Conservation (phyloP, 139 green algal species). For the Trebouxia sp. region DNA sequence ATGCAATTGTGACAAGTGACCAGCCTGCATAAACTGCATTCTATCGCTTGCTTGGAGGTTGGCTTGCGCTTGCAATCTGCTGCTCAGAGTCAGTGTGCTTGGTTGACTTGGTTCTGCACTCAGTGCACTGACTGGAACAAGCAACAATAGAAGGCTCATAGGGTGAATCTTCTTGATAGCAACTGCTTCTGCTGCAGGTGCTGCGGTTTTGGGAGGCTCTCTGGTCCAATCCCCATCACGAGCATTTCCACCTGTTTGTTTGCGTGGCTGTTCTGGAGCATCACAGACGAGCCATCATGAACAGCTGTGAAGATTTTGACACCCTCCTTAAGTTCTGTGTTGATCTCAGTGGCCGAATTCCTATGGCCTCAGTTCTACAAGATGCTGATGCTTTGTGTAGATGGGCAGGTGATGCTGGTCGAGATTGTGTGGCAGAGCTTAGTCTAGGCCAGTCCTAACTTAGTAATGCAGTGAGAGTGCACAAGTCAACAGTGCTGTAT, state of each 20-base stretch:
- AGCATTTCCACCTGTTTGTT: constrained; percentile 86
- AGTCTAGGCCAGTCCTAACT: neutral
- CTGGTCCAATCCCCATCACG: constrained; percentile 64
- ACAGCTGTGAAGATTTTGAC: constrained; percentile 70
- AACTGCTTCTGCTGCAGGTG: constrained; percentile 49
- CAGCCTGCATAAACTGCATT: too few relatives aligned
- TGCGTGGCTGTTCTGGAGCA: constrained; percentile 76
- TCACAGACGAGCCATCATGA: constrained; percentile 69
- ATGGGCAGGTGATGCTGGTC: constrained; percentile 34
- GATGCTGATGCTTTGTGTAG: constrained; percentile 64
- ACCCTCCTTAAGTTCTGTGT: constrained; percentile 75
- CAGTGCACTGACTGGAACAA: neutral
- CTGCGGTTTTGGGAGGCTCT: constrained; percentile 89
- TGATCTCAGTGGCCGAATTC: constrained; percentile 61
- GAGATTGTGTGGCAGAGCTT: constrained; percentile 13
- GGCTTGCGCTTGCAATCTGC: too few relatives aligned
- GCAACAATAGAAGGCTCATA: neutral
- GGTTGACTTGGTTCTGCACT: too few relatives aligned
- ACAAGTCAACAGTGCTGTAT: neutral
- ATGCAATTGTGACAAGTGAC: too few relatives aligned
- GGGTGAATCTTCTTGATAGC: neutral
- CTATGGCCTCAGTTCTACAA: constrained; percentile 60
- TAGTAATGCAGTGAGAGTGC: neutral
- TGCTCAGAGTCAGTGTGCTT: too few relatives aligned
- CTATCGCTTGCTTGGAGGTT: too few relatives aligned